Conservation (phyloP, 2,329 filamentous ascomycete species). For the Corniculantispora saksenae region DNA sequence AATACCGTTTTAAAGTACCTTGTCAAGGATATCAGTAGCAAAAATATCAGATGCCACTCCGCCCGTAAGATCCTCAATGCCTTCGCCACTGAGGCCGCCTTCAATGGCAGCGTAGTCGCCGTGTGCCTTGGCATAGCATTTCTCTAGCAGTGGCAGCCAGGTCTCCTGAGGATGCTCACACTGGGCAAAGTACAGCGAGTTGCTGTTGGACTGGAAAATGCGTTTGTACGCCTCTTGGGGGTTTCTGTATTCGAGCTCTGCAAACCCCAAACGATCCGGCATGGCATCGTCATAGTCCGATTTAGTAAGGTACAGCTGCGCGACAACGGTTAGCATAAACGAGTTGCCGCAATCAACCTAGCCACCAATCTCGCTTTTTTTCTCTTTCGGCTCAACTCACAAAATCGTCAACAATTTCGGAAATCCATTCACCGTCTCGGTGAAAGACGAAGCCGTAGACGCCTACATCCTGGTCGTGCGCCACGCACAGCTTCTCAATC, state of each 20-base stretch:
- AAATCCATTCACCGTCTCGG: constrained; percentile 74
- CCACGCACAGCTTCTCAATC: constrained; percentile 74
- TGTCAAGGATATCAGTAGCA: constrained; percentile 69
- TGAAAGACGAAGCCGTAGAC: constrained; percentile 87
- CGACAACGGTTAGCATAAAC: background rate
- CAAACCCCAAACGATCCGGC: constrained; percentile 46
- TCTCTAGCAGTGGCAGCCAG: constrained; percentile 77
- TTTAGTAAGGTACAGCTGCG: constrained; percentile 52
- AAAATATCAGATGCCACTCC: constrained; percentile 68
- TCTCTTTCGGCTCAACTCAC: constrained; percentile 27
- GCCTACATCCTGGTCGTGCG: constrained; percentile 69
- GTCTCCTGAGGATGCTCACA: constrained; percentile 75
- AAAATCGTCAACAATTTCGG: constrained; percentile 59
- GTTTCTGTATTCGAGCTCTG: constrained; percentile 49
- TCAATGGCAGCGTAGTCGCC: constrained; percentile 76
- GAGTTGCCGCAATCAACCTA: constrained; percentile 16
- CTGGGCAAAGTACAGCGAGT: constrained; percentile 75
- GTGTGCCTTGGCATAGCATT: constrained; percentile 79
- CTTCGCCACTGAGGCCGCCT: constrained; percentile 66
- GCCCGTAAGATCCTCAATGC: constrained; percentile 61
- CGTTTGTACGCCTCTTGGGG: constrained; percentile 64
- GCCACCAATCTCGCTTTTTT: background rate
- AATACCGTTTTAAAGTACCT: constrained; percentile 49
- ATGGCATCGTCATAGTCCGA: constrained; percentile 62
- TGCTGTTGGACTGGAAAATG: constrained; percentile 72